Base-by-base conservation (phyloP, 768 basidiomycete genomes). In the Phlebiopsis flavidoalba region DNA sequence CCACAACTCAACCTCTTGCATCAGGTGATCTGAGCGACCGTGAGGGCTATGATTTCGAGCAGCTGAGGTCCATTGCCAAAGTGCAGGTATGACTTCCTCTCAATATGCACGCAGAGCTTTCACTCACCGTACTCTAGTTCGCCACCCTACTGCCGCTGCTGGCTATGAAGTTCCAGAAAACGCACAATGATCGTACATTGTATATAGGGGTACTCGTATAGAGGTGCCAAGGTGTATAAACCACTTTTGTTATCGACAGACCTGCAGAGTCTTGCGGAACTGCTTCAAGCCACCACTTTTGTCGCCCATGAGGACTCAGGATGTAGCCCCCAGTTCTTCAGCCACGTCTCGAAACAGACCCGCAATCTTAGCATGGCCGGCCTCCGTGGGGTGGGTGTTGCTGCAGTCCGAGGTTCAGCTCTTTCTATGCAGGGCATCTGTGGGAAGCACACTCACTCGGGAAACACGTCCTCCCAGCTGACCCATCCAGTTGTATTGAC, bases 1-100 rank as follows among this genome's bases (percentile, higher is more conserved):
- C 35, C 35, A 8, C 31, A 19, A 50, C 56, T 60, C 54, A 10
- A 58, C 55, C 58, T 1, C 19, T 19, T 8, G n/a, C 11, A 6
- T 31, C 26, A 35, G 90, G 89, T 45, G 95, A 97, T 70, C 58
- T 95, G 52, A 89, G 88, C 65, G 80, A 89, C 57, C 81, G 95
- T 50, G 79, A 81, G 31, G 89, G 90, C 15, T 97, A 89, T 70
- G 93, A 95, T 70, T 81, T 96, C 59, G 78, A 86, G 19, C 95
- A 97, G 71, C 73, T 95, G 58, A 82, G 78, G 66, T 84, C 85
- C 15, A 95, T 96, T 64, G 89, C 92, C 5, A 94, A 93, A 75
- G 93, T 95, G 10, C 89, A 93, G 78, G 90, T 88, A 64, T 40
- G 80, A 24, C 5, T 60, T 15, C 26, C 47, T 21, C 54, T 8